A percentile compares a stretch with the other conserved stretches of the same genome.
Evolutionary conservation across 1,284 basidiomycete genomes (phyloP).

Genomic region (Thecaphora thlaspeos): DNA sequence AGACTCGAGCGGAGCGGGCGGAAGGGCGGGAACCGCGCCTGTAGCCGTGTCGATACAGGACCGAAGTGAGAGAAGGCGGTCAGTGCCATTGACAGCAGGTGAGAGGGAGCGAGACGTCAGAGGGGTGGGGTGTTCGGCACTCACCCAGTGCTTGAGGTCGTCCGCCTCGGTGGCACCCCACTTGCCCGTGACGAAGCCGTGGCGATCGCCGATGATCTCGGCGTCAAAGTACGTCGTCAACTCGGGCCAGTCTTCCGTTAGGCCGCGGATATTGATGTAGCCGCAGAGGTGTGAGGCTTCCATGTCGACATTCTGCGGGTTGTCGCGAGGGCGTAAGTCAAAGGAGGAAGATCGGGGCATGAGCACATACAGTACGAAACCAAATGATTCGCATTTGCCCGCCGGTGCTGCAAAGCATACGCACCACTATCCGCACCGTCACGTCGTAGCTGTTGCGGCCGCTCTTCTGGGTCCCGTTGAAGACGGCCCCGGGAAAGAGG

Average conservation of each 20-base stretch:
- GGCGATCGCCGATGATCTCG: conserved; percentile 50
- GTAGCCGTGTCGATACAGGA: not conserved
- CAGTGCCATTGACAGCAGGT: not conserved
- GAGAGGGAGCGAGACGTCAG: too few species aligned
- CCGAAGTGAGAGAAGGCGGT: not conserved
- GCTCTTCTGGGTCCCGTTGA: conserved; percentile 50
- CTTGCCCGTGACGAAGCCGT: conserved; percentile 49
- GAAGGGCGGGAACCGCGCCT: conserved; percentile 45
- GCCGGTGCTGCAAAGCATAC: too few species aligned
- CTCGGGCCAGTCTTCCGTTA: conserved; percentile 57
- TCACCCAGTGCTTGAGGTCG: conserved; percentile 52
- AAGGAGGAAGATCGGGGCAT: too few species aligned
- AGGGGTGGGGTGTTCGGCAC: too few species aligned
- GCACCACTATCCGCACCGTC: conserved; percentile 43
- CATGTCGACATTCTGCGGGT: conserved; percentile 42
- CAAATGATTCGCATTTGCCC: too few species aligned
- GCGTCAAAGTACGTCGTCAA: conserved; percentile 57
- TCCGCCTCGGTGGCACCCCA: conserved; percentile 53
- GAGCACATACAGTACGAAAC: too few species aligned
- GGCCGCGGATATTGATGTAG: conserved; percentile 54
- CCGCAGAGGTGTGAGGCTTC: conserved; percentile 49
- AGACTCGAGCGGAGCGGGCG: conserved; percentile 27
- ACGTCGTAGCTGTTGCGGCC: conserved; percentile 53
- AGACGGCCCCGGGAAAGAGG: conserved; percentile 49
- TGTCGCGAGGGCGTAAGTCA: not conserved